phyloP scores from a whole-genome alignment of 2,329 filamentous ascomycete genomes.

The Fonsecaea nubica region DNA sequence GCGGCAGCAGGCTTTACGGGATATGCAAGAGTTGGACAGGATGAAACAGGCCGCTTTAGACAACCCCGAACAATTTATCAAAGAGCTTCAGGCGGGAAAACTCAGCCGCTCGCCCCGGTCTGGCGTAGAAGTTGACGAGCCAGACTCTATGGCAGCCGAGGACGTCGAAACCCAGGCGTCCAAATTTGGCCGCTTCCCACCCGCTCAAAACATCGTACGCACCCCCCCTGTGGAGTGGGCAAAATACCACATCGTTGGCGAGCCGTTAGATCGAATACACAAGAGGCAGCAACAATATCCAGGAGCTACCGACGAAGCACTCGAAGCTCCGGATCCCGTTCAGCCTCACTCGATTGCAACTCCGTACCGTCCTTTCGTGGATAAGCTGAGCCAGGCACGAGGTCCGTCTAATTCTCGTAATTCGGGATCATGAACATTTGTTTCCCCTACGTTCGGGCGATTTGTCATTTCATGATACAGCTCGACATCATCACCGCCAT shows the following conservation, averaged over 20 bases:
- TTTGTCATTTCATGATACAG: not conserved
- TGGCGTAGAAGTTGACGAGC: conserved; percentile 47
- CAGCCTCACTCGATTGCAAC: conserved; percentile 62
- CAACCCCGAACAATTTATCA: conserved; percentile 74
- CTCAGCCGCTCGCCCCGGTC: conserved; percentile 48
- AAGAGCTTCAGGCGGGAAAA: conserved; percentile 69
- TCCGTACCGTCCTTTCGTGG: conserved; percentile 66
- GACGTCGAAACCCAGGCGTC: conserved; percentile 42
- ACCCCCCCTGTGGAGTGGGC: conserved; percentile 93
- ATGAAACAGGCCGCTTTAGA: conserved; percentile 74
- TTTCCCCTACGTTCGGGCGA: not conserved
- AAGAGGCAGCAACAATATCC: conserved; percentile 76
- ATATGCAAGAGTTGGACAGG: conserved; percentile 72
- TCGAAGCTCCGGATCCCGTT: conserved; percentile 40
- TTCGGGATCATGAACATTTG: conserved; percentile 6
- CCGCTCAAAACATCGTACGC: conserved; percentile 80
- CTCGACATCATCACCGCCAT: not conserved
- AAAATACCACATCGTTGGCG: conserved; percentile 89
- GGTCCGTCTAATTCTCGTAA: conserved; percentile 12
- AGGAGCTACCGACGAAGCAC: conserved; percentile 44
- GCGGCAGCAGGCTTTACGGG: conserved; percentile 74
- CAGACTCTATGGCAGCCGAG: conserved; percentile 43
- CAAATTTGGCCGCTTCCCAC: conserved; percentile 71
- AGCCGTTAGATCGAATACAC: conserved; percentile 82
- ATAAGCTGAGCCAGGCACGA: conserved; percentile 51